Evolutionary conservation across 2,329 filamentous ascomycete species (phyloP), one percentile per base, ranked within the genome.

Genomic region (Curvularia sp.): DNA sequence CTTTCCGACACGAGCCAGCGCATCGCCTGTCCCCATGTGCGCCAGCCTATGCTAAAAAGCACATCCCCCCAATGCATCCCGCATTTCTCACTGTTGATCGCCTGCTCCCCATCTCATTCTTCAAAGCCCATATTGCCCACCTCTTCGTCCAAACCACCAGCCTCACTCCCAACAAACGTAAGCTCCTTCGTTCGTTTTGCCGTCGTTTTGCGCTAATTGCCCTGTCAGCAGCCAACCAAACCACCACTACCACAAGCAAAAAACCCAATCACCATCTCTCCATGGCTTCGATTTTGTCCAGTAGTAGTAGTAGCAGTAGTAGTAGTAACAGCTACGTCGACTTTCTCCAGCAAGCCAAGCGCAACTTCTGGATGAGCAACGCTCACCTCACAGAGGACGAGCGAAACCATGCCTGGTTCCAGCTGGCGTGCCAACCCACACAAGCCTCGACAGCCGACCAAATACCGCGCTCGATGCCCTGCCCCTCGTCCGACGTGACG

Each of bases 271-370:
- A 33, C 12, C 13, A 15, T 49, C n/a, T 22, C 61, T 54, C 50
- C 64, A 75, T 74, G 69, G 68, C 68, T 50, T 66, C 70, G 52
- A 68, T 64, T 61, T 54, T 71, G 44, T 49, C 62, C 54, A 61
- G 59, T 61, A 63, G 51, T 55, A 55, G 53, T 26, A 51, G 54
- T 55, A 68, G 62, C 57, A 63, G 59, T 58, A 65, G 53, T 50
- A 58, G 30, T 55, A 50, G 41, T 49, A 55, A 55, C 49, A 56
- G 57, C 62, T 67, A 67, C 56, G 48, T 65, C 58, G 65, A 71
- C 53, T 65, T 72, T 63, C 67, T 79, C 57, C 69, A 77, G 54
- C 71, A 74, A 51, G 72, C 76, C 60, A 72, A 71, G 57, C 73
- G 72, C 50, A 63, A 74, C 18, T 75, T 80, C 66, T 77, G 70